Evolutionary conservation across 1,284 basidiomycete genomes (phyloP).

Genomic region (Coniophora puteana): DNA sequence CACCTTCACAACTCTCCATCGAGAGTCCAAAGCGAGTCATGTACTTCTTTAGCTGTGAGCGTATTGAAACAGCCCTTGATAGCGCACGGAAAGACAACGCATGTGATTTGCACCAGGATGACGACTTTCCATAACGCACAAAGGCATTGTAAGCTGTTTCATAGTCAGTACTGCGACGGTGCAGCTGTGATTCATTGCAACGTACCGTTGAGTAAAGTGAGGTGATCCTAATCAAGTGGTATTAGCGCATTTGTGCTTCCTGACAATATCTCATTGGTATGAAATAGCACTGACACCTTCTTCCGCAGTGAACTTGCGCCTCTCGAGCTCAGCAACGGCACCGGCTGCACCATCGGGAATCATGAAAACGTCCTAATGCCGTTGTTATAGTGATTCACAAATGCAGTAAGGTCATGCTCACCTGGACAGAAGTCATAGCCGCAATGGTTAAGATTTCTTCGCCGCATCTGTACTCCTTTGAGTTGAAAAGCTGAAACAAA

Average conservation of each 20-base stretch:
- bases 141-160: conserved; percentile 94
- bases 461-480: conserved; percentile 81
- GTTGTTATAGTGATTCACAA: neutral
- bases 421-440: conserved; percentile 91
- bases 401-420: conserved; percentile 22
- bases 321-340: conserved; percentile 83
- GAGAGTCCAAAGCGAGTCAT: conserved; percentile 84
- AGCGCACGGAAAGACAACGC: conserved; percentile 90
- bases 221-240: conserved; percentile 69
- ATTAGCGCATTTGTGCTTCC: neutral
- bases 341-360: conserved; percentile 83
- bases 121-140: conserved; percentile 74
- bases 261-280: neutral
- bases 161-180: conserved; percentile 10
- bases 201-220: conserved; percentile 86
- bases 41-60: conserved; percentile 90
- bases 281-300: conserved; percentile 84
- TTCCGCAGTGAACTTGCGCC: conserved; percentile 93
- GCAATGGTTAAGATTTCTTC: conserved; percentile 94
- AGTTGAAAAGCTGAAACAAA: conserved; percentile 72
- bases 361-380: conserved; percentile 78
- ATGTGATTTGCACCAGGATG: conserved; percentile 91
- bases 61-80: conserved; percentile 89
- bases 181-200: neutral
- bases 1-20: conserved; percentile 79